A percentile compares a stretch with the other conserved stretches of the same genome.
Evolutionary conservation across 2,329 filamentous ascomycete genomes (phyloP).

Genomic region (Epichloe sylvatica): DNA sequence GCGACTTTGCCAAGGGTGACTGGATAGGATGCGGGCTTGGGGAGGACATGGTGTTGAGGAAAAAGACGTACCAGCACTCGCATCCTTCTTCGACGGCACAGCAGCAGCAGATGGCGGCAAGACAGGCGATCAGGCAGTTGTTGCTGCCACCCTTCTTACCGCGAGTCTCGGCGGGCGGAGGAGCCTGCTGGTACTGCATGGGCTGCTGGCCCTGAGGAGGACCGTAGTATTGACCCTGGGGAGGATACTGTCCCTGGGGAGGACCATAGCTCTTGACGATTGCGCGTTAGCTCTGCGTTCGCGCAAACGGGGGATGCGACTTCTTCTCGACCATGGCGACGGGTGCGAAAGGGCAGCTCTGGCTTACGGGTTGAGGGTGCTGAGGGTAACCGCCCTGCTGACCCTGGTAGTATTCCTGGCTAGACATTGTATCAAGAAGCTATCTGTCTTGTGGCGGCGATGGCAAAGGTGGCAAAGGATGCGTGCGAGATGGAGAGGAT

Average conservation of each 20-base stretch:
- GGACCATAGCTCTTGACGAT: conserved; percentile 15
- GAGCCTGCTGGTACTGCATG: conserved; percentile 30
- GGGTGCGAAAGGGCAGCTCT: neutral
- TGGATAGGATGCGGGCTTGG: too few relatives aligned
- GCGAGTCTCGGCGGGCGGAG: conserved; percentile 17
- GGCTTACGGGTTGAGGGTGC: conserved; percentile 26
- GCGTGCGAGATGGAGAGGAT: neutral
- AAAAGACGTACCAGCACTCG: conserved; percentile 31
- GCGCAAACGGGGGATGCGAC: neutral
- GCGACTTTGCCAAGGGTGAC: too few relatives aligned
- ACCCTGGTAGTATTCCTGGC: conserved; percentile 27
- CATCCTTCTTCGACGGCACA: conserved; percentile 36
- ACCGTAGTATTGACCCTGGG: conserved; percentile 19
- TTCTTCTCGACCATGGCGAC: neutral
- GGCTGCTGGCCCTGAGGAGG: conserved; percentile 24
- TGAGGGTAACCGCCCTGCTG: conserved; percentile 24
- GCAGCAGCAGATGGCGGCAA: conserved; percentile 37
- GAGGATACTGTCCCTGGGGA: conserved; percentile 19
- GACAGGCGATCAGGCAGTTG: conserved; percentile 32
- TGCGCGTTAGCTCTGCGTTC: neutral
- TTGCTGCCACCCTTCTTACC: conserved; percentile 20
- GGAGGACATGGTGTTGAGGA: too few relatives aligned
- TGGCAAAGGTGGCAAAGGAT: neutral
- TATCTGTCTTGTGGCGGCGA: neutral
- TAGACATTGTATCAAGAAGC: conserved; percentile 19